A percentile compares a stretch with the other conserved stretches of the same genome.
These are phyloP conservation scores for Dipteronia sinensis DNA, from an alignment of 345 rosid genomes.

Conservation along the genomic window DNA sequence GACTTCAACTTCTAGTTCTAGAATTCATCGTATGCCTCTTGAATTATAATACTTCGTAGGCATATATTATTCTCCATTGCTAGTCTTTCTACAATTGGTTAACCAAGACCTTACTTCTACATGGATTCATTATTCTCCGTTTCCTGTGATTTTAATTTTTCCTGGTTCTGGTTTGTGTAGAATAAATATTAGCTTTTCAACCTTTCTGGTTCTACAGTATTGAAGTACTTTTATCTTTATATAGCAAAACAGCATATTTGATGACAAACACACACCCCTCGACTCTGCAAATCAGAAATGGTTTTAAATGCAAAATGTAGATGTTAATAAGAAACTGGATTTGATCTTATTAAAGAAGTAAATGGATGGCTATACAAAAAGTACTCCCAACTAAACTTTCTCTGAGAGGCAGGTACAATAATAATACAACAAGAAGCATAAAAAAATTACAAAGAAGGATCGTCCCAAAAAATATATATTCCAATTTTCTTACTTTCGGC, in stretches of 20 bases:
- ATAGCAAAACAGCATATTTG: not conserved
- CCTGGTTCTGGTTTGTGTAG: too few relatives aligned
- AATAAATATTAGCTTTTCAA: too few relatives aligned
- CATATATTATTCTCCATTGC: too few relatives aligned
- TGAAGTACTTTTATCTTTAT: not conserved
- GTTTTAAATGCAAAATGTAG: not conserved
- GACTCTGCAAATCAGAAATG: not conserved
- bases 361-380: not conserved
- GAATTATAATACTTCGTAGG: not conserved
- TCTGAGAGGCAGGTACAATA: not conserved
- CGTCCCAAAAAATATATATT: conserved; percentile 1
- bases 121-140: too few relatives aligned
- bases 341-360: not conserved
- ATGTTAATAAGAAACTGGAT: not conserved
- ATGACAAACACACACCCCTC: not conserved
- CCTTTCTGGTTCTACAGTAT: too few relatives aligned
- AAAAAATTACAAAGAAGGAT: not conserved
- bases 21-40: too few relatives aligned
- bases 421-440: not conserved
- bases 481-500: conserved; percentile 12
- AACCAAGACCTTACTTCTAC: too few relatives aligned
- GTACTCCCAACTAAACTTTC: not conserved
- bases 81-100: too few relatives aligned
- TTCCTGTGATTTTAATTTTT: too few relatives aligned
- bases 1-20: not conserved